These are phyloP conservation scores for Rhizomucor pusillus DNA, from an alignment of 371 early-diverging fungal species.

Conservation along the genomic window DNA sequence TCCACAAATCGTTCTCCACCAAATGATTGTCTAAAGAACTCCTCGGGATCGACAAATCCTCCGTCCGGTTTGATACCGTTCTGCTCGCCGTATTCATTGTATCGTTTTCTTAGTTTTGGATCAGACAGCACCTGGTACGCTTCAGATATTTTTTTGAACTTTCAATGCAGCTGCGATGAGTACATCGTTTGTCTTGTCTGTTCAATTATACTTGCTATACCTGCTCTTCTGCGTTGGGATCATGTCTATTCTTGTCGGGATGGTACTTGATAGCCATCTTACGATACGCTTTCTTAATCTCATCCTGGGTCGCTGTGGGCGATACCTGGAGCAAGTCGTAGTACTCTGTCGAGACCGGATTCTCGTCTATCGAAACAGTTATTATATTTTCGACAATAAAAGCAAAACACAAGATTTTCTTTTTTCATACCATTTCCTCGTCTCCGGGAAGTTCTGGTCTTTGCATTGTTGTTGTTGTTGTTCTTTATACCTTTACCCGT, in stretches of 20 bases:
- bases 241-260: constrained; percentile 89
- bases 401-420: neutral
- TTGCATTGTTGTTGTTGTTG: constrained; percentile 15
- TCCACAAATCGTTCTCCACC: constrained; percentile 93
- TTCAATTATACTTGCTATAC: constrained; percentile 31
- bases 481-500: constrained; percentile 32
- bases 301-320: constrained; percentile 75
- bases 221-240: constrained; percentile 84
- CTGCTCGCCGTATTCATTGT: constrained; percentile 81
- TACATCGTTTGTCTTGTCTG: no score
- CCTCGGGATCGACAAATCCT: constrained; percentile 87
- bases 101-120: constrained; percentile 78
- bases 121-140: constrained; percentile 93
- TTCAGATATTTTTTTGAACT: constrained; percentile 93
- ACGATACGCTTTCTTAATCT: constrained; percentile 96
- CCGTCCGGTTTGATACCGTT: constrained; percentile 68
- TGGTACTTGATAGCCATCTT: constrained; percentile 90
- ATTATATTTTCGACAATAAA: no score
- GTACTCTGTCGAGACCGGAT: constrained; percentile 75
- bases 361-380: constrained; percentile 50
- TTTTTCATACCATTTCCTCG: constrained; percentile 14
- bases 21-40: constrained; percentile 93
- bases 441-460: constrained; percentile 31
- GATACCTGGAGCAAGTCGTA: constrained; percentile 90
- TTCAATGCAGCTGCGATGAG: constrained; percentile 11